These are phyloP conservation scores for Pelargonium australe DNA, from an alignment of 441 rosid species.

Conservation along the genomic window DNA sequence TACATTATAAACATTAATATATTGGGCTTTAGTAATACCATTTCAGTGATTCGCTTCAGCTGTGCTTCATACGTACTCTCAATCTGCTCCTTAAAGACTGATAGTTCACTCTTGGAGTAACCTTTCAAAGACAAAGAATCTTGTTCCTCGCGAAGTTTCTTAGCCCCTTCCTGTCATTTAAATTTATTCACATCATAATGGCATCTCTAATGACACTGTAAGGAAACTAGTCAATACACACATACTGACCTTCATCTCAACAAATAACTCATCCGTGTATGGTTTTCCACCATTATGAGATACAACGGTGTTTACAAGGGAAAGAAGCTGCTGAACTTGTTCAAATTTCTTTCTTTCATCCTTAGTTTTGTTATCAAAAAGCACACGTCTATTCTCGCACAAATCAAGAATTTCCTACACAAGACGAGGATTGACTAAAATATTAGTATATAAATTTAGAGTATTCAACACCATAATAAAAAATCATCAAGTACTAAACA, in stretches of 20 bases:
- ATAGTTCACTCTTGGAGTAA: conserved; percentile 3
- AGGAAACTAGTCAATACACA: not conserved
- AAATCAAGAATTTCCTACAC: not conserved
- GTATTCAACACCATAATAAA: not conserved
- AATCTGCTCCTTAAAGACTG: conserved; percentile 18
- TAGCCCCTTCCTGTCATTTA: conserved; percentile 17
- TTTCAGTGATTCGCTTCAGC: conserved; percentile 21
- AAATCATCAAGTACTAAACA: not conserved
- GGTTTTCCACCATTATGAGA: conserved; percentile 24
- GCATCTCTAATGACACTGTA: not conserved
- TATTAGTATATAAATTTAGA: not conserved
- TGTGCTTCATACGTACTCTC: conserved; percentile 19
- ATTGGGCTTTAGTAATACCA: conserved; percentile 1
- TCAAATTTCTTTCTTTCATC: conserved; percentile 11
- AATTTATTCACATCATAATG: not conserved
- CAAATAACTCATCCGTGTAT: conserved; percentile 20
- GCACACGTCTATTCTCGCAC: conserved; percentile 10
- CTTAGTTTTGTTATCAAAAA: conserved; percentile 25
- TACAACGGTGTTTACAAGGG: conserved; percentile 18
- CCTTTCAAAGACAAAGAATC: not conserved
- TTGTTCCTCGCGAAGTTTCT: conserved; percentile 9
- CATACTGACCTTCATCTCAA: conserved; percentile 20
- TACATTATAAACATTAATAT: too few relatives aligned
- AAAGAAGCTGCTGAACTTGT: conserved; percentile 21
- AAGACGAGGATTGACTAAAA: not conserved